phyloP scores from a whole-genome alignment of 148 eudicot genomes.

The Mesembryanthemum crystallinum region DNA sequence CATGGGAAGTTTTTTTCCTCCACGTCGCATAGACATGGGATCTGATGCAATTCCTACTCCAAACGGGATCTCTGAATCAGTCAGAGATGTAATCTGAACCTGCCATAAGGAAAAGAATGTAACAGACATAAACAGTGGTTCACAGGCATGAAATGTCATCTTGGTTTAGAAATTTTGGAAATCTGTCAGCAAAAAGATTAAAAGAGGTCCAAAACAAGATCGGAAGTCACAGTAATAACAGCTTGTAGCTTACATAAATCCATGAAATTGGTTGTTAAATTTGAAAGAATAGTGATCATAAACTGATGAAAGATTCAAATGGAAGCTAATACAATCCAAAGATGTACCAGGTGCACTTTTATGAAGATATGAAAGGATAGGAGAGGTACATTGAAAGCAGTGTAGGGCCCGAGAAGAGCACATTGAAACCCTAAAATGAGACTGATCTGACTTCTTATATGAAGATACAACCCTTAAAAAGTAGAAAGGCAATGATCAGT shows the following conservation, averaged over 20 bases:
- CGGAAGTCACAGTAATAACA: neutral
- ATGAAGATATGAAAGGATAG: no score
- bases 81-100: conserved; percentile 67
- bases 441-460: no score
- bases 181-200: neutral
- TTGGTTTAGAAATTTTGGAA: no score
- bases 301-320: neutral
- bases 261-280: neutral
- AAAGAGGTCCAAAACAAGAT: conserved; percentile 5
- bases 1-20: conserved; percentile 90
- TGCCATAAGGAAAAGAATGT: conserved; percentile 29
- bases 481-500: no score
- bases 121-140: neutral
- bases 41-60: conserved; percentile 88
- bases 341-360: neutral
- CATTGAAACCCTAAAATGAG: no score
- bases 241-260: neutral
- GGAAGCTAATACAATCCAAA: neutral
- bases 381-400: no score
- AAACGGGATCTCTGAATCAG: conserved; percentile 58
- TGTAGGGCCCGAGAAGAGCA: no score
- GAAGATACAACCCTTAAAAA: no score
- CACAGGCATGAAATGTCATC: neutral
- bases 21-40: conserved; percentile 90
- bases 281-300: neutral